Conservation (phyloP, 2,329 filamentous ascomycete genomes). For the Cytospora schulzeri region DNA sequence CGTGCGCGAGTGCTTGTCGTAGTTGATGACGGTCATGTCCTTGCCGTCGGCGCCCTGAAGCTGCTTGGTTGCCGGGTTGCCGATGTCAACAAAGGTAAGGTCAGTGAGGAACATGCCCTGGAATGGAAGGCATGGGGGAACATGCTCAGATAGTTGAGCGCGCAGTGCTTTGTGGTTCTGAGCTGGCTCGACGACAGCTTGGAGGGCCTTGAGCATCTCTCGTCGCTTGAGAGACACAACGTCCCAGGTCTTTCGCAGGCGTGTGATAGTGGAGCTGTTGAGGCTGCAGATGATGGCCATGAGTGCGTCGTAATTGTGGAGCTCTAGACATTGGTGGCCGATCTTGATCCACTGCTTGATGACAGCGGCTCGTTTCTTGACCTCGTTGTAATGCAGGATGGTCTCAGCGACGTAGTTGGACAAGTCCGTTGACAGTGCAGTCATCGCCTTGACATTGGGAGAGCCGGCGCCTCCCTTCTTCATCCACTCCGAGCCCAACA, state of each 20-base stretch:
- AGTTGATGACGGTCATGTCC: conserved; percentile 85
- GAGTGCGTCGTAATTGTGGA: conserved; percentile 93
- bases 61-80: conserved; percentile 83
- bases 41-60: conserved; percentile 55
- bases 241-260: conserved; percentile 91
- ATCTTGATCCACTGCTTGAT: conserved; percentile 99
- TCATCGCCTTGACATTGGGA: conserved; percentile 92
- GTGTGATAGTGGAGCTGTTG: conserved; percentile 87
- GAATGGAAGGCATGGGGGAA: conserved; percentile 92
- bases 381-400: conserved; percentile 84
- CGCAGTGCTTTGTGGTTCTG: conserved; percentile 90
- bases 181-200: conserved; percentile 83
- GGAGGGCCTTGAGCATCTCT: conserved; percentile 74
- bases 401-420: conserved; percentile 92
- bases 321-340: conserved; percentile 78
- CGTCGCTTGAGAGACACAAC: conserved; percentile 81
- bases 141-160: conserved; percentile 78
- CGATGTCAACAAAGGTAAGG: conserved; percentile 92
- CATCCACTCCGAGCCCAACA: conserved; percentile 91
- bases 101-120: conserved; percentile 96
- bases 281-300: conserved; percentile 97
- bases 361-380: conserved; percentile 84
- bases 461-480: conserved; percentile 80
- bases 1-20: conserved; percentile 93
- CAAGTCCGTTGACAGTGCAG: conserved; percentile 85